These are phyloP conservation scores for Puya raimondii DNA, from an alignment of 176 grass and related monocot species.

Conservation along the genomic window DNA sequence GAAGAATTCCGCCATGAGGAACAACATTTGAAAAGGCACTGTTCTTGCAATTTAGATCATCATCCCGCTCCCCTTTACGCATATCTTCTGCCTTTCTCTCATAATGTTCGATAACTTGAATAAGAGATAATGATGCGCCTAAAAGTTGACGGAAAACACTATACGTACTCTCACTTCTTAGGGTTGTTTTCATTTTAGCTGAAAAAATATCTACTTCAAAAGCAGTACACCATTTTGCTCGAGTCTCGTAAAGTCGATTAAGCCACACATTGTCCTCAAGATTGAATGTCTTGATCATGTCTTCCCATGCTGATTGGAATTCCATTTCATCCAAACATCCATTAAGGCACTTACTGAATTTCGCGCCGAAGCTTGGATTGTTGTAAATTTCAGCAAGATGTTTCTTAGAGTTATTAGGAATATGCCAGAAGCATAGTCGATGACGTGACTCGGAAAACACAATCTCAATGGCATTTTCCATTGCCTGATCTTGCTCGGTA, in stretches of 20 bases:
- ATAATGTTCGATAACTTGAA: slow-evolving; percentile 34
- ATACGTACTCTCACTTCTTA: slow-evolving; percentile 36
- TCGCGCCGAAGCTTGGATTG: slow-evolving; percentile 40
- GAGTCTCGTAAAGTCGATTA: slow-evolving; percentile 46
- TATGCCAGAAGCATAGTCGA: slow-evolving; percentile 45
- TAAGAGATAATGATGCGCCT: slow-evolving; percentile 42
- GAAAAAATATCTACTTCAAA: slow-evolving; percentile 68
- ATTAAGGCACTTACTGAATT: slow-evolving; percentile 61
- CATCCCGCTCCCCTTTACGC: slow-evolving; percentile 47
- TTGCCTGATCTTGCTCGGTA: slow-evolving; percentile 52
- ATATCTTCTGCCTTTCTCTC: slow-evolving; percentile 52
- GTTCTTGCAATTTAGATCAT: slow-evolving; percentile 50
- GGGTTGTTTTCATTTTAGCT: slow-evolving; percentile 41
- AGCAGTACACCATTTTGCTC: slow-evolving; percentile 63
- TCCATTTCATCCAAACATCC: slow-evolving; percentile 57
- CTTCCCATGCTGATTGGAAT: slow-evolving; percentile 58
- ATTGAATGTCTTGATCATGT: slow-evolving; percentile 44
- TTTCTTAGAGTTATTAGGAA: slow-evolving; percentile 44
- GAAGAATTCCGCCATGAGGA: slow-evolving; percentile 42
- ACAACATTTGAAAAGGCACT: slow-evolving; percentile 27
- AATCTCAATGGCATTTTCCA: slow-evolving; percentile 52
- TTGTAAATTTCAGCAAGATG: slow-evolving; percentile 48
- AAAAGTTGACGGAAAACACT: slow-evolving; percentile 36
- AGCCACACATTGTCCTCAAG: slow-evolving; percentile 60
- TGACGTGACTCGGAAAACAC: slow-evolving; percentile 48